These are phyloP conservation scores for Phoma sp. DNA, from an alignment of 2,329 filamentous ascomycete genomes.

Conservation along the genomic window DNA sequence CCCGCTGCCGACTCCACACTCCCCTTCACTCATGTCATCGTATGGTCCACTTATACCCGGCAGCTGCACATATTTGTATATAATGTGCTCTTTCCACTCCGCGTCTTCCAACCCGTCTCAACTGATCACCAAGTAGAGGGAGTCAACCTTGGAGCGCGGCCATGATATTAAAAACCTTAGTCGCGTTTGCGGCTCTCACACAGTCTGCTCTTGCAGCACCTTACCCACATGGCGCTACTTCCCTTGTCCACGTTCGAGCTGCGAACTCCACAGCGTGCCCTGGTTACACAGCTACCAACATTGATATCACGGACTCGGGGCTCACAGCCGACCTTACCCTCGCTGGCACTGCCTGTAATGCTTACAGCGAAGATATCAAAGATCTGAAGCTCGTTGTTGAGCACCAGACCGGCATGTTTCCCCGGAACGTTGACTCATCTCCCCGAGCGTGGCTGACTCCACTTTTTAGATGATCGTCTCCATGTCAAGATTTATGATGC, in stretches of 20 bases:
- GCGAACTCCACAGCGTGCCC: slow-evolving; percentile 62
- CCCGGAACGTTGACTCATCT: not conserved
- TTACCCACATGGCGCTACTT: slow-evolving; percentile 13
- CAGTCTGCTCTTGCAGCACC: slow-evolving; percentile 25
- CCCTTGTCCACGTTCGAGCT: slow-evolving; percentile 9
- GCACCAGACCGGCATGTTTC: slow-evolving; percentile 62
- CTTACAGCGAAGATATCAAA: slow-evolving; percentile 63
- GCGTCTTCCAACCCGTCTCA: not conserved
- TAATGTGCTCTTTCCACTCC: slow-evolving; percentile 5
- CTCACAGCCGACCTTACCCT: slow-evolving; percentile 74
- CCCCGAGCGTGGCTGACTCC: not conserved
- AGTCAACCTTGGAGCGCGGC: slow-evolving; percentile 5
- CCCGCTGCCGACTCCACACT: not conserved
- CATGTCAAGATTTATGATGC: slow-evolving; percentile 77
- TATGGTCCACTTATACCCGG: slow-evolving; percentile 14
- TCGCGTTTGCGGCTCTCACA: slow-evolving; percentile 25
- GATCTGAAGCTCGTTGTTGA: slow-evolving; percentile 65
- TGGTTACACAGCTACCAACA: slow-evolving; percentile 70
- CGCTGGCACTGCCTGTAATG: slow-evolving; percentile 68
- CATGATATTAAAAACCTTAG: slow-evolving; percentile 28
- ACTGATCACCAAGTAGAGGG: not conserved
- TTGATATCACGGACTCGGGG: slow-evolving; percentile 59
- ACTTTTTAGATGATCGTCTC: slow-evolving; percentile 64
- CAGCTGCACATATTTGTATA: slow-evolving; percentile 6
- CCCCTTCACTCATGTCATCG: slow-evolving; percentile 9